Conservation (phyloP, 495 filamentous ascomycete species). For the Podospora pseudopauciseta region DNA sequence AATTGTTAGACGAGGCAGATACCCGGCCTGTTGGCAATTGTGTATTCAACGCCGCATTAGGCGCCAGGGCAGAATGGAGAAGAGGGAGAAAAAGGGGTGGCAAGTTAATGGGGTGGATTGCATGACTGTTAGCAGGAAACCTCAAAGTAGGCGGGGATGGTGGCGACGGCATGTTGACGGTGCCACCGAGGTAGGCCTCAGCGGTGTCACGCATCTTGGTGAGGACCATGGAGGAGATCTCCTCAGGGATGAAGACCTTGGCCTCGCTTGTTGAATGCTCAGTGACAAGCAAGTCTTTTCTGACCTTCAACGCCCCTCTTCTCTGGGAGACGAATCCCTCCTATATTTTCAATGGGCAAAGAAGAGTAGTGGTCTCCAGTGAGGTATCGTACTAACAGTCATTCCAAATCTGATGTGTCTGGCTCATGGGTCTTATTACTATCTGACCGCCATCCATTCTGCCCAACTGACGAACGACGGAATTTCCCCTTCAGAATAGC, state of each 20-base stretch:
- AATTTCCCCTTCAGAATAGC: no score
- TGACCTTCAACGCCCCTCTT: no score
- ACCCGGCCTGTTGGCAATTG: constrained; percentile 6
- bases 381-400: neutral
- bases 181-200: constrained; percentile 78
- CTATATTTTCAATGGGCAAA: no score
- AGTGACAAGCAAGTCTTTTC: no score
- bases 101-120: constrained; percentile 1
- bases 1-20: constrained; percentile 19
- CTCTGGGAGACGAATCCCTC: no score
- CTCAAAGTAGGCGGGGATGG: constrained; percentile 80
- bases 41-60: constrained; percentile 14
- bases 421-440: neutral
- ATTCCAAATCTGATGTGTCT: neutral
- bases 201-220: constrained; percentile 99
- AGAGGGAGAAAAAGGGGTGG: neutral
- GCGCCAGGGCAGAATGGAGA: constrained; percentile 17
- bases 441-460: neutral
- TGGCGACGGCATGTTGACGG: constrained; percentile 46
- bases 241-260: constrained; percentile 93
- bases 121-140: constrained; percentile 12
- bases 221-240: constrained; percentile 95
- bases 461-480: neutral
- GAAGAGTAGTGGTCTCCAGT: neutral
- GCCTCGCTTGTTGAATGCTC: constrained; percentile 75